phyloP scores from a whole-genome alignment of 2,329 filamentous ascomycete species.

The Westerdykella ornata region DNA sequence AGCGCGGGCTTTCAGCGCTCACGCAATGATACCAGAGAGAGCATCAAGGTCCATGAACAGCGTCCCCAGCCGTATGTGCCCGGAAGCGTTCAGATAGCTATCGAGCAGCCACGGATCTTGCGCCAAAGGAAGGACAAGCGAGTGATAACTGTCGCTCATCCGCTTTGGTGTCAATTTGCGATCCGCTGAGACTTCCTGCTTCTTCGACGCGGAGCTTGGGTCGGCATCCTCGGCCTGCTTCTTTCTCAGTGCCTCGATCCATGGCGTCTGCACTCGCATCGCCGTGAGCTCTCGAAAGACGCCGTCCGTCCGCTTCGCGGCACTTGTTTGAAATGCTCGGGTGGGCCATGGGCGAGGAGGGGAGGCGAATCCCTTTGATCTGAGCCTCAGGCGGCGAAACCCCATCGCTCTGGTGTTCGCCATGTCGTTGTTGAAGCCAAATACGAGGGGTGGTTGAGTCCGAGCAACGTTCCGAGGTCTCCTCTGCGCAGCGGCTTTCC shows the following conservation, averaged over 20 bases:
- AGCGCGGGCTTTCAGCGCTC: constrained; percentile 51
- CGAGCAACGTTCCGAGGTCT: too few species aligned
- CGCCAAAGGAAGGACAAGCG: constrained; percentile 61
- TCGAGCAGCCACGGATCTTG: constrained; percentile 72
- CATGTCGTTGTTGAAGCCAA: constrained; percentile 15
- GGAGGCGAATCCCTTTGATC: constrained; percentile 1
- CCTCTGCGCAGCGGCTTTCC: too few species aligned
- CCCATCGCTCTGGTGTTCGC: constrained; percentile 13
- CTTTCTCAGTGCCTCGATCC: constrained; percentile 58
- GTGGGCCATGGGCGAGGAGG: constrained; percentile 1
- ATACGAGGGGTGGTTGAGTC: constrained; percentile 3
- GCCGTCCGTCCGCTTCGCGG: constrained; percentile 44
- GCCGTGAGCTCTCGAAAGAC: constrained; percentile 51
- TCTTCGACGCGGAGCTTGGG: constrained; percentile 24
- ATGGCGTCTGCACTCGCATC: constrained; percentile 53
- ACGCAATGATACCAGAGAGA: constrained; percentile 65
- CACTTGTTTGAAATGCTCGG: constrained; percentile 23
- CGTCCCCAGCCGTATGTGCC: constrained; percentile 65
- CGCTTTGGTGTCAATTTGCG: constrained; percentile 58
- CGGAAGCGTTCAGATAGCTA: constrained; percentile 68
- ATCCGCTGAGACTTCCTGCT: constrained; percentile 37
- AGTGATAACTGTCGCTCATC: constrained; percentile 66
- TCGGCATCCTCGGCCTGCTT: constrained; percentile 39
- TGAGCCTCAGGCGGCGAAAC: constrained; percentile 13
- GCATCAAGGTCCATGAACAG: constrained; percentile 77